Evolutionary conservation across 768 basidiomycete genomes (phyloP), one percentile per base, ranked within the genome.

Genomic region (Thelephora aurantiotincta): DNA sequence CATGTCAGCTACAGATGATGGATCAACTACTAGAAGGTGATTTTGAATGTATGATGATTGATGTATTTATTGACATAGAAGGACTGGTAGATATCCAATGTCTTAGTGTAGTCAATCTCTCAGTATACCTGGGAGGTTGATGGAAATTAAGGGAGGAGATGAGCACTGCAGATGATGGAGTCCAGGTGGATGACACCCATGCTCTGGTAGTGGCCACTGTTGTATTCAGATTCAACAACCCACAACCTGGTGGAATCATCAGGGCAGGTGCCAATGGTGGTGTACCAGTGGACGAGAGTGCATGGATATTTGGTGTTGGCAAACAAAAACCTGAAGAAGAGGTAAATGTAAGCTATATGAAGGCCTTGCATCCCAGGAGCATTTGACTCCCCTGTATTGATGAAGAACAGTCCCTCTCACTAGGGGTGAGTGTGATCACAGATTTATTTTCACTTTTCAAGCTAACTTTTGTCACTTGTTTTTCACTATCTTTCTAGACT

Each of bases 271-370:
- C 50, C 55, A 11, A 52, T 35, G 0, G 45, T 49, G 5, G 50
- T 36, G 43, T 61, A 62, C 66, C 66, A 67, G 2, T 60, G 36
- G 7, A 67, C 57, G 9, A 66, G 52, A 0, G 65, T 62, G 46
- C 65, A 67, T 11, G 55, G 50, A 47, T 58, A 61, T 2, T 20
- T n/a, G 0, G 9, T 43, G 0, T 45, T 22, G 1, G 46, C 42
- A 43, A 54, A 50, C 2, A 18, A 33, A 43, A 63, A 62, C 3
- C 56, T 57, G 42, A 67, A 60, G 45, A 68, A 61, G 1, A 60
- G 53, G 4, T 46, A 47, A 11, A 65, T 54, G 0, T 58, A 57
- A 0, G 46, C 64, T 22, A 64, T 55, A 30, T 41, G 45, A 38
- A 67, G 43, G 2, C 63, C 63, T 47, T 58, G 35, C 43, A 65